Evolutionary conservation across 2,329 filamentous ascomycete genomes (phyloP), one percentile per base, ranked within the genome.

Genomic region (Penicillium sp.): DNA sequence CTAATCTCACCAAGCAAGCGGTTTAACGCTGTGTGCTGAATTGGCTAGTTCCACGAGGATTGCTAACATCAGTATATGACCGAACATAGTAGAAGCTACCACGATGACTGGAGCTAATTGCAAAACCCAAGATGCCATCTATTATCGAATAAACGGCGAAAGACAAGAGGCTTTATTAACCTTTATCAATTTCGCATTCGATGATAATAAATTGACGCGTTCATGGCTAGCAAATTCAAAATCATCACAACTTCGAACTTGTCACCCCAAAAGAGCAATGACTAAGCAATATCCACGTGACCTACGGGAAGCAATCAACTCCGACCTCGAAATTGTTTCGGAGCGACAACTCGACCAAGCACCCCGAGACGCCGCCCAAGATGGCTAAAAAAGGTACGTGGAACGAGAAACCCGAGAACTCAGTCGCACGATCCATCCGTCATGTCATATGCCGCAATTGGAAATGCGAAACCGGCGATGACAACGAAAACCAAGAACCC

Each of bases 301-400:
- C 17, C 21, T 2, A 15, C 15, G 26, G 43, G 15, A 38, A 46
- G 32, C 26, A 15, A 31, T 46, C 49, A 44, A 29, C 39, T 43
- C 53, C 49, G 45, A 49, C 41, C 42, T 49, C 41, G 48, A 57
- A 55, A 48, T 55, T 53, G 51, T 33, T 50, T 39, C 34, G 17
- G 39, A 55, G 50, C 45, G 52, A 53, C 50, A 48, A 49, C 44
- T 53, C 45, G 51, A 40, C 45, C 43, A 55, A 35, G 42, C 26
- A 40, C 29, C 31, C 31, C 41, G 47, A 47, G 52, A 58, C 53
- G 39, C 54, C 51, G 51, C 53, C 39, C 54, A 59, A 56, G 53
- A 59, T 59, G 57, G 57, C 57, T 43, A 59, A 59, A 45, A 59
- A 58, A 59, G 48, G 48, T 51, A 35, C 13, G 43, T 51, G 5